phyloP scores from a whole-genome alignment of 192 early-diverging fungal species.

The Borealophlyctis nickersoniae region DNA sequence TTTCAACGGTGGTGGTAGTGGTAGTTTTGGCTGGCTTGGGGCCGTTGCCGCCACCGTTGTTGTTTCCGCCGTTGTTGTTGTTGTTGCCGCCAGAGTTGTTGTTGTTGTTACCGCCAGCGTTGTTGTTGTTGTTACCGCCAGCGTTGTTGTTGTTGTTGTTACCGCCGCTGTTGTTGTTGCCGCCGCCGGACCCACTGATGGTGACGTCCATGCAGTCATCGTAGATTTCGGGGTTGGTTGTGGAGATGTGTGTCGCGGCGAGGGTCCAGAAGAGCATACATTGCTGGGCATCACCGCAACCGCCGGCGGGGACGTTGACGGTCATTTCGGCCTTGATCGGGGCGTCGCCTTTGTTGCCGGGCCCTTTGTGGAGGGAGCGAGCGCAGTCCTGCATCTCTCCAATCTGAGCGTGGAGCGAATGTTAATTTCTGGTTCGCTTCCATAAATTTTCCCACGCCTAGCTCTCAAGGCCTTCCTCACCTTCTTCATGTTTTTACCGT shows the following conservation, averaged over 20 bases:
- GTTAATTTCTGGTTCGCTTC: too few relatives aligned
- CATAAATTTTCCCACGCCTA: too few relatives aligned
- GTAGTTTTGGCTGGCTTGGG: too few relatives aligned
- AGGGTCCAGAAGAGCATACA: constrained; percentile 38
- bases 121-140: too few relatives aligned
- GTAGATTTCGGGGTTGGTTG: constrained; percentile 25
- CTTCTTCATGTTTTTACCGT: too few relatives aligned
- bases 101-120: too few relatives aligned
- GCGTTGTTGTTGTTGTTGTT: neutral
- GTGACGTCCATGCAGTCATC: constrained; percentile 33
- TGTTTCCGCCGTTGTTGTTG: too few relatives aligned
- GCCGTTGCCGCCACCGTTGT: too few relatives aligned
- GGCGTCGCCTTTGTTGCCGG: constrained; percentile 17
- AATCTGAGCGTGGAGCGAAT: constrained; percentile 19
- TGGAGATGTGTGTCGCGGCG: constrained; percentile 26
- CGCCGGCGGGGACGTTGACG: constrained; percentile 18
- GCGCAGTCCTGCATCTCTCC: constrained; percentile 25
- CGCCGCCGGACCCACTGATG: constrained; percentile 4
- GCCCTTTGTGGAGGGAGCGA: constrained; percentile 13
- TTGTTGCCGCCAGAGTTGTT: too few relatives aligned
- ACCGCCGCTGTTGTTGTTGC: neutral
- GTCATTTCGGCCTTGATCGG: constrained; percentile 14
- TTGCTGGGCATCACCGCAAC: constrained; percentile 35
- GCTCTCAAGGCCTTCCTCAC: too few relatives aligned
- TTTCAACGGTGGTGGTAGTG: too few relatives aligned